These are phyloP conservation scores for Acanthamoeba triangularis DNA, from an alignment of 208 protist genomes.

Conservation along the genomic window DNA sequence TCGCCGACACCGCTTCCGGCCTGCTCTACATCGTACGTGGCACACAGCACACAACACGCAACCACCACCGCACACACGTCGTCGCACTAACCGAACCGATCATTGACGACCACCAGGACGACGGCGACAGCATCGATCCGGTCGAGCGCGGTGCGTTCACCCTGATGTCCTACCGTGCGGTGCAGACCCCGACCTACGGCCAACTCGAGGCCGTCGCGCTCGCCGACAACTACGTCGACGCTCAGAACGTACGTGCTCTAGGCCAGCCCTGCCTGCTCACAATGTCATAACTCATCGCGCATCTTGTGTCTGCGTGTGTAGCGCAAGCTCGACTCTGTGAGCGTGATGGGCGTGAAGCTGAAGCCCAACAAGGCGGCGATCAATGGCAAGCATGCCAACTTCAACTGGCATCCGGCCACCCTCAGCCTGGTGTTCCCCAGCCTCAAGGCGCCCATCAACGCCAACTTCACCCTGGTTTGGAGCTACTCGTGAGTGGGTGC, in stretches of 20 bases:
- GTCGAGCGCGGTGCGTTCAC: constrained; percentile 11
- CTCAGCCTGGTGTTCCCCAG: not conserved
- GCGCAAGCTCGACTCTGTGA: not conserved
- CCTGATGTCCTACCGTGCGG: not conserved
- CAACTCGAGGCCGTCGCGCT: not conserved
- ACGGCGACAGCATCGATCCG: constrained; percentile 52
- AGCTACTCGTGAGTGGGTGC: not conserved
- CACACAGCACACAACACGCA: too few species aligned
- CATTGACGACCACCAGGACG: constrained; percentile 22
- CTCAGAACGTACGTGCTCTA: too few species aligned
- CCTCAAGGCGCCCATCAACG: not conserved
- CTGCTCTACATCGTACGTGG: constrained; percentile 85
- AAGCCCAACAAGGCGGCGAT: constrained; percentile 32
- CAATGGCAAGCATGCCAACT: not conserved
- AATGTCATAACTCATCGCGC: too few species aligned
- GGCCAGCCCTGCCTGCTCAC: too few species aligned
- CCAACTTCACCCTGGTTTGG: not conserved
- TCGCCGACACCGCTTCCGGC: constrained; percentile 75
- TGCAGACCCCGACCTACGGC: not conserved
- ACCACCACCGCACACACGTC: too few species aligned
- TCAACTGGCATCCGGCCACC: not conserved
- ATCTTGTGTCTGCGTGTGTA: too few species aligned
- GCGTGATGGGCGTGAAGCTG: not conserved
- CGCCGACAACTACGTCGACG: not conserved
- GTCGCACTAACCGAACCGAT: too few species aligned